Evolutionary conservation across 2,329 filamentous ascomycete species (phyloP), one percentile per base, ranked within the genome.

Genomic region (Leptographium lundbergii): DNA sequence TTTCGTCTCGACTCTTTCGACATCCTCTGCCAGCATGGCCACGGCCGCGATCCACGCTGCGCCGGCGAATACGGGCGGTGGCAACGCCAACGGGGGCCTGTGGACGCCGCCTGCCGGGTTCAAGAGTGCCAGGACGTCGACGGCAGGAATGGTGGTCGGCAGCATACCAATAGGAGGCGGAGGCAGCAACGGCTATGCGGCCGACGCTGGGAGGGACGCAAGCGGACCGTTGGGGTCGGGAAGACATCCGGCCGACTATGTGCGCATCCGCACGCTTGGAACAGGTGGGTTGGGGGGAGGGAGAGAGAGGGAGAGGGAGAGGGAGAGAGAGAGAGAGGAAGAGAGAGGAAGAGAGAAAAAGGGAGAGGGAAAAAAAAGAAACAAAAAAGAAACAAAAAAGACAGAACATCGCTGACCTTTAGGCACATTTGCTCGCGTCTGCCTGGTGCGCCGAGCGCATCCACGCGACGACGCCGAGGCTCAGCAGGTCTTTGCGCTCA

Each of bases 401-500:
- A 39, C 9, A 14, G 36, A n/a, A 39, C 13, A 22, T 45, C 32
- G 42, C 42, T 45, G 19, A 45, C 42, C 42, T n/a, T n/a, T 3
- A 45, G 42, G 87, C 63, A 91, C 87, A 14, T 94, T 94, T 75
- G 89, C 89, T 64, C 80, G 89, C 63, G 89, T 94, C 53, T 91
- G 87, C 76, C 81, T 92, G 61, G 87, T 89, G 57, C 83, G 82
- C 61, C 80, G 88, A 45, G 78, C 81, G 50, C 77, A 75, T 57
- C 70, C 74, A 58, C 67, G 69, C 70, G 68, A 63, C 57, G 69
- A 79, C 25, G 74, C 74, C 45, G 81, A 86, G 66, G 75, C 76
- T 62, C 77, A 79, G 67, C 81, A 84, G 65, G 86, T 91, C n/a
- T 91, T 86, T 71, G 88, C 88, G 53, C 78, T 92, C 67, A 92